Evolutionary conservation across 345 rosid genomes (phyloP), one percentile per base, ranked within the genome.

Genomic region (Psidium friedrichsthalianum): DNA sequence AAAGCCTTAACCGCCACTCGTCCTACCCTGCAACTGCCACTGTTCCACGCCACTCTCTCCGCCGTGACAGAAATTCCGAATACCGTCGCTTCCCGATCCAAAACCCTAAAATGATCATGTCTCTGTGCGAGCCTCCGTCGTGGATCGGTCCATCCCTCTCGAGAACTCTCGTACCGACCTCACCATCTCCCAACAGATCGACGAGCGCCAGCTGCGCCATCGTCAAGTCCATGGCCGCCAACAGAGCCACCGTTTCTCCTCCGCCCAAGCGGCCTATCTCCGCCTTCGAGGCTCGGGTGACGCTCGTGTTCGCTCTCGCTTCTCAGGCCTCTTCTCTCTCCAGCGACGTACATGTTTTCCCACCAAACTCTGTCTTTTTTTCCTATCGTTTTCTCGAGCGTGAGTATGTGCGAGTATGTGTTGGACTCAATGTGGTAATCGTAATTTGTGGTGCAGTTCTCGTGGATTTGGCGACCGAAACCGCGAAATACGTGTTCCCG

Each of bases 281-380:
- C 3, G 94, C 93, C 56, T 85, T 86, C 54, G 98, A 94, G 89
- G 89, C 95, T 87, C 94, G 99, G 82, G 82, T 93, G 58, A 93
- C 99, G 83, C 99, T 97, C 64, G 92, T 94, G 64, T 89, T 94
- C 44, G 98, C 98, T 58, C 96, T 96, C 86, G 95, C 93, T 83
- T 91, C 97, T 82, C 99, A 96, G 78, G 90, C 95, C 18, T 88
- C 94, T 11, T 90, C 94, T 15, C 88, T 90, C 64, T 93, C 97
- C 98, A 94, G 92, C 92, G 98, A 92, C 94, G 99, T 95, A 95
- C 89, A 86, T 91, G 91, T 91, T 88, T 82, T 85, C 32, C 29
- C 86, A 2, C 44, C 22, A 42, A 40, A 18, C 44, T 14, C 7
- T 42, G 29, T 36, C 82, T 61, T 20, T 9, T 11, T 54, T 29